Base-by-base conservation (phyloP, 176 grass and related monocot species). In the Avena atlantica region DNA sequence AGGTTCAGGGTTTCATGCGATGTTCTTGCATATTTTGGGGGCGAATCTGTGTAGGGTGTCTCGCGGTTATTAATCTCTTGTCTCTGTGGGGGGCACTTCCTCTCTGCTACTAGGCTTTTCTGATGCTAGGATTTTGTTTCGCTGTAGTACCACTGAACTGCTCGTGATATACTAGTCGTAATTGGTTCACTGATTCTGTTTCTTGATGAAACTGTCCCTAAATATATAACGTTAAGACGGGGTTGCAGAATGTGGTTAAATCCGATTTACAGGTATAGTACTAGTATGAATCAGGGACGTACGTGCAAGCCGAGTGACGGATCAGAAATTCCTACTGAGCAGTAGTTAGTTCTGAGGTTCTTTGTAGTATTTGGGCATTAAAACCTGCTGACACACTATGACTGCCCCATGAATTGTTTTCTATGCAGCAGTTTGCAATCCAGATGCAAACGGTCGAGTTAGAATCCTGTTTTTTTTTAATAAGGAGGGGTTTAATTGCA, bases 381-480 rank as follows among this genome's bases (percentile, higher is more conserved):
- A 25, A 12, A 68, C 65, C 24, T 6, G 27, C 55, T 27, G 63
- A 5, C 36, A 5, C 36, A 20, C 20, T 48, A 13, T 34, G 44
- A 48, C 31, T 70, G 2, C 42, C 52, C 69, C 47, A 56, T 61
- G 11, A 62, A n/a, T 60, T 27, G 20, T 15, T 68, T 34, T 90
- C 27, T 76, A 69, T 50, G 59, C 17, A 53, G 0, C 17, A 19
- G 17, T 66, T 47, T 82, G 44, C 63, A 67, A 8, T 21, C 70
- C 73, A 12, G 55, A 78, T 73, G 84, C 79, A 62, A 86, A 78
- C 42, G 71, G 79, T 82, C 57, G 4, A 61, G 70, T 78, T 72
- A 16, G 45, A 13, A 44, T 15, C 53, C 68, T 44, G 27, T 42
- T 8, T 40, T 8, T 40, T 58, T 61, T 73, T 78, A 29, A n/a